These are phyloP conservation scores for Aechmea fasciata DNA, from an alignment of 176 grass and related monocot genomes.

Conservation along the genomic window DNA sequence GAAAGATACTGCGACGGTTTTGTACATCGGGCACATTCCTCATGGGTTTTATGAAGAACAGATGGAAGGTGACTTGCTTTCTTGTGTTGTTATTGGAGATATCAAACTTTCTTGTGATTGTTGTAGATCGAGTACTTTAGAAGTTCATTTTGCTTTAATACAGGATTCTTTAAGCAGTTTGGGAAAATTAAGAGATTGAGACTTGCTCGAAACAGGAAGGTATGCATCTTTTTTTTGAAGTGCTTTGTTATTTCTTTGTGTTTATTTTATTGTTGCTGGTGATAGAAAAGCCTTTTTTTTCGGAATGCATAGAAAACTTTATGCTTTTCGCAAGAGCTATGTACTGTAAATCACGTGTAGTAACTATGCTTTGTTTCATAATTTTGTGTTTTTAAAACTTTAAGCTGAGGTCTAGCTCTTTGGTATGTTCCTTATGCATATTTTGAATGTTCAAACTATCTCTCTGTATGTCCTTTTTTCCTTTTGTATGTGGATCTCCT, in stretches of 20 bases:
- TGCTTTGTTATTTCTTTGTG: not conserved
- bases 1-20: conserved; percentile 48
- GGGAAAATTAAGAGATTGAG: conserved; percentile 65
- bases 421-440: too few relatives aligned
- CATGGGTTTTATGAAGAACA: conserved; percentile 93
- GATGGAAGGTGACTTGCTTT: conserved; percentile 56
- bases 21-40: conserved; percentile 90
- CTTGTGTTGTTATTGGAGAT: not conserved
- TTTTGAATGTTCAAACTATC: too few relatives aligned
- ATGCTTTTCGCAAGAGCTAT: too few relatives aligned
- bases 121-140: not conserved
- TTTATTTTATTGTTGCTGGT: not conserved
- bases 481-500: too few relatives aligned
- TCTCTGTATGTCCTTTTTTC: too few relatives aligned
- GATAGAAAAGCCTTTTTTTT: too few relatives aligned
- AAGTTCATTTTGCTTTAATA: not conserved
- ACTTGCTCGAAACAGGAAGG: conserved; percentile 72
- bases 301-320: too few relatives aligned
- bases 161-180: conserved; percentile 88
- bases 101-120: not conserved
- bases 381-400: too few relatives aligned
- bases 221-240: not conserved
- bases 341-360: too few relatives aligned
- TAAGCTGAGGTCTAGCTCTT: too few relatives aligned
- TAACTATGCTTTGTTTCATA: too few relatives aligned